Conservation (phyloP, 2,329 filamentous ascomycete genomes). For the Monosporascus sp. region DNA sequence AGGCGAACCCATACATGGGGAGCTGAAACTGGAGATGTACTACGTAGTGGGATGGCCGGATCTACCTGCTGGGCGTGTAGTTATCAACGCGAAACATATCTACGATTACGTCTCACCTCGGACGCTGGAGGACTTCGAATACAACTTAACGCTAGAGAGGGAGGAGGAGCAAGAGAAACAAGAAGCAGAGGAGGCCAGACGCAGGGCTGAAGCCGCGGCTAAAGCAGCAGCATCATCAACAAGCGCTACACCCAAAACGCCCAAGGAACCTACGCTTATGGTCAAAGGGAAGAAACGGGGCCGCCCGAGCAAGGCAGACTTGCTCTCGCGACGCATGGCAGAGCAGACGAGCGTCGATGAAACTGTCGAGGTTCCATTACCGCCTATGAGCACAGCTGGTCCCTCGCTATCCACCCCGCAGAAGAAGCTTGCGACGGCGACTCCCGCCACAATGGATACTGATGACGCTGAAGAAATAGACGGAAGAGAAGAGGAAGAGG, state of each 20-base stretch:
- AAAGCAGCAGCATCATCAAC: slow-evolving; percentile 4
- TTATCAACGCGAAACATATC: slow-evolving; percentile 42
- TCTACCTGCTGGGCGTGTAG: slow-evolving; percentile 41
- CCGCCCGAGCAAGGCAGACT: slow-evolving; percentile 23
- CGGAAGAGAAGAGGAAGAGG: slow-evolving; percentile 7
- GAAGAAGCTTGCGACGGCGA: slow-evolving; percentile 22
- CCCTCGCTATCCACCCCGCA: slow-evolving; percentile 37
- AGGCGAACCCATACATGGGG: slow-evolving; percentile 18
- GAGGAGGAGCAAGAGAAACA: slow-evolving; percentile 32
- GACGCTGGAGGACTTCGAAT: slow-evolving; percentile 54
- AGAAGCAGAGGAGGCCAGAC: slow-evolving; percentile 16
- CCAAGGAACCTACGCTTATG: slow-evolving; percentile 1
- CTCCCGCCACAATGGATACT: neutral
- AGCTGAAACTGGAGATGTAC: slow-evolving; percentile 37
- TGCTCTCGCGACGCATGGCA: slow-evolving; percentile 16
- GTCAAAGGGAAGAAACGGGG: slow-evolving; percentile 16
- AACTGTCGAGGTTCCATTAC: slow-evolving; percentile 22
- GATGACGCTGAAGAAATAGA: slow-evolving; percentile 16
- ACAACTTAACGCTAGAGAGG: slow-evolving; percentile 35
- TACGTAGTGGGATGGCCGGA: slow-evolving; percentile 54
- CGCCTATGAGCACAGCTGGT: slow-evolving; percentile 23
- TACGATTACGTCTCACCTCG: slow-evolving; percentile 55
- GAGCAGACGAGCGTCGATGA: slow-evolving; percentile 15
- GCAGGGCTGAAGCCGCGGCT: slow-evolving; percentile 13
- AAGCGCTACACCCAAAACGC: slow-evolving; percentile 3